Evolutionary conservation across 768 basidiomycete species (phyloP).

Genomic region (Lactarius quietus): DNA sequence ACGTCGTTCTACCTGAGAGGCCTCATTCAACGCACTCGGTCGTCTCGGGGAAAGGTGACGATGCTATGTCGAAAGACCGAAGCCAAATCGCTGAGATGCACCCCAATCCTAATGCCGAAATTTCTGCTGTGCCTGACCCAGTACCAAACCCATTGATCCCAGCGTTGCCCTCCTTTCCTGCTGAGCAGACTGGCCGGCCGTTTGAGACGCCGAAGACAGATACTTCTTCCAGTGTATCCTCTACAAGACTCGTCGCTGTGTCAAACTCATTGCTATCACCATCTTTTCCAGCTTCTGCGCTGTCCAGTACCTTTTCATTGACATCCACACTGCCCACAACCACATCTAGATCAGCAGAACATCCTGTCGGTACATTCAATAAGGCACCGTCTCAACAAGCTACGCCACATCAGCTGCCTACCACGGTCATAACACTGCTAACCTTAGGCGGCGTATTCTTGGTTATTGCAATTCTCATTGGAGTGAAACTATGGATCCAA

Average conservation of each 20-base stretch:
- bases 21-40: slow-evolving; percentile 6
- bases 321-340: not conserved
- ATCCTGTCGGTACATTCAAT: slow-evolving; percentile 16
- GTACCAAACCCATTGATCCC: slow-evolving; percentile 41
- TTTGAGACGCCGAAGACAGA: slow-evolving; percentile 23
- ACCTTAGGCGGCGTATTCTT: slow-evolving; percentile 50
- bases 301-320: not conserved
- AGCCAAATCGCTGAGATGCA: slow-evolving; percentile 13
- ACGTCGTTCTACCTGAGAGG: slow-evolving; percentile 19
- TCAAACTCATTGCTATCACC: not conserved
- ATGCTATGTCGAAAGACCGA: slow-evolving; percentile 1
- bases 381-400: slow-evolving; percentile 14
- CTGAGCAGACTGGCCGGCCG: slow-evolving; percentile 30
- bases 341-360: slow-evolving; percentile 17
- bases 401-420: slow-evolving; percentile 40
- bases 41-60: not conserved
- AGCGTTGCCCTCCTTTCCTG: slow-evolving; percentile 2
- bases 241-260: not conserved
- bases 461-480: slow-evolving; percentile 46
- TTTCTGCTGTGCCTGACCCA: slow-evolving; percentile 47
- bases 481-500: slow-evolving; percentile 46
- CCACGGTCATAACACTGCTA: slow-evolving; percentile 49
- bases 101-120: slow-evolving; percentile 30
- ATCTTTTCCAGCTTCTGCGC: slow-evolving; percentile 6
- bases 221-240: slow-evolving; percentile 2